phyloP scores from a whole-genome alignment of 75 land plant genomes.

The Cupressus sempervirens region DNA sequence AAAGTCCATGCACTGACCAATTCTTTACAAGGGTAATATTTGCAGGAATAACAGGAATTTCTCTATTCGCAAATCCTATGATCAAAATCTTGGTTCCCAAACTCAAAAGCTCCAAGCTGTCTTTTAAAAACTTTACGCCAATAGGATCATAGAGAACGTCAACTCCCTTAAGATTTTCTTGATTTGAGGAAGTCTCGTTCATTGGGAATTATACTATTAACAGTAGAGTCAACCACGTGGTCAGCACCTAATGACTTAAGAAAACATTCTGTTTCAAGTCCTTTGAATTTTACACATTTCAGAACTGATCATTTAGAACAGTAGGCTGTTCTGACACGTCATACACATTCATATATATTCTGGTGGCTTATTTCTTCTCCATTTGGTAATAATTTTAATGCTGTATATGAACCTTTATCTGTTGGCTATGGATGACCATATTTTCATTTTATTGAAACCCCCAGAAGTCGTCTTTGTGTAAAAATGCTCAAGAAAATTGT shows the following conservation, averaged over 20 bases:
- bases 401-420: too few relatives aligned
- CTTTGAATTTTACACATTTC: conserved; percentile 44
- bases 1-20: conserved; percentile 90
- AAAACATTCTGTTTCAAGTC: conserved; percentile 59
- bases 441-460: too few relatives aligned
- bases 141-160: conserved; percentile 98
- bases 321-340: not conserved
- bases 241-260: conserved; percentile 77
- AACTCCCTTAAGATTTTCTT: conserved; percentile 83
- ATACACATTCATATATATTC: not conserved
- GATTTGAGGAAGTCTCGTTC: conserved; percentile 65
- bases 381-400: too few relatives aligned
- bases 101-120: conserved; percentile 75
- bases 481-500: too few relatives aligned
- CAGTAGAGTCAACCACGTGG: conserved; percentile 64
- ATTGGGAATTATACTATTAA: conserved; percentile 47
- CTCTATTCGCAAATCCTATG: conserved; percentile 95
- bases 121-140: conserved; percentile 90
- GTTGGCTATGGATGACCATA: too few relatives aligned
- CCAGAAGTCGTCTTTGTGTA: too few relatives aligned
- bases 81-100: conserved; percentile 92
- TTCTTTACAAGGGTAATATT: conserved; percentile 98
- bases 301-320: not conserved
- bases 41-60: conserved; percentile 84
- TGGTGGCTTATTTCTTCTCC: not conserved